Conservation (phyloP, 805 yeast species). For the Alloascoidea africana region DNA sequence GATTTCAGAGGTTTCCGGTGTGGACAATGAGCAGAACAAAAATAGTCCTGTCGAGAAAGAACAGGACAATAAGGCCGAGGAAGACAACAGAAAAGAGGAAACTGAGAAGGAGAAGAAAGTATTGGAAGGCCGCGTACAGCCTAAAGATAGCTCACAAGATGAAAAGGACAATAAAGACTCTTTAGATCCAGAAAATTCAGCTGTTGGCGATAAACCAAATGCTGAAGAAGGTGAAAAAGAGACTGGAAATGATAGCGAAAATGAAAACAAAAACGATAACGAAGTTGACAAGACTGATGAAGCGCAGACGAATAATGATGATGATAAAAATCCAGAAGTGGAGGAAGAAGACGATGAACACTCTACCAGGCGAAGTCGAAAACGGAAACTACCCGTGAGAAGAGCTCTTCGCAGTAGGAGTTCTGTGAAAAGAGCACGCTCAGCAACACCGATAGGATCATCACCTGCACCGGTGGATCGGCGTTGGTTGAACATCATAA, state of each 20-base stretch:
- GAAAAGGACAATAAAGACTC: slow-evolving; percentile 3
- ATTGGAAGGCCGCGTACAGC: background rate
- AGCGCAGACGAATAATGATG: background rate
- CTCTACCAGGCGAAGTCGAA: background rate
- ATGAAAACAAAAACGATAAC: slow-evolving; percentile 3
- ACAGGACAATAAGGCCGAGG: slow-evolving; percentile 7
- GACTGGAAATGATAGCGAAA: slow-evolving; percentile 4
- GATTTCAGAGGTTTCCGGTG: slow-evolving; percentile 5
- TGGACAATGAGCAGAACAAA: slow-evolving; percentile 2
- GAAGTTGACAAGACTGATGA: background rate
- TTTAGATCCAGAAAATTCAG: background rate
- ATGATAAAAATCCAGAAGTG: background rate
- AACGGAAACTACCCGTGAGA: slow-evolving; percentile 4
- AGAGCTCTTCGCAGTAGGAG: slow-evolving; percentile 2
- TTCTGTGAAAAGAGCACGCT: slow-evolving; percentile 6
- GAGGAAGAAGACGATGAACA: slow-evolving; percentile 4
- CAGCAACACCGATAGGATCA: slow-evolving; percentile 7
- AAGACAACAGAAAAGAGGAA: slow-evolving; percentile 6
- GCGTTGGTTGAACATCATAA: slow-evolving; percentile 45
- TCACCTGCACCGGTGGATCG: slow-evolving; percentile 19
- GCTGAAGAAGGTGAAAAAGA: background rate
- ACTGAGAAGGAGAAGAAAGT: slow-evolving; percentile 3
- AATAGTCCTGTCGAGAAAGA: no score
- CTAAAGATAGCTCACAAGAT: background rate
- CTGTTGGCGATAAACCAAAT: background rate